Conservation (phyloP, 2,329 filamentous ascomycete genomes). For the Aspergillus jensenii region DNA sequence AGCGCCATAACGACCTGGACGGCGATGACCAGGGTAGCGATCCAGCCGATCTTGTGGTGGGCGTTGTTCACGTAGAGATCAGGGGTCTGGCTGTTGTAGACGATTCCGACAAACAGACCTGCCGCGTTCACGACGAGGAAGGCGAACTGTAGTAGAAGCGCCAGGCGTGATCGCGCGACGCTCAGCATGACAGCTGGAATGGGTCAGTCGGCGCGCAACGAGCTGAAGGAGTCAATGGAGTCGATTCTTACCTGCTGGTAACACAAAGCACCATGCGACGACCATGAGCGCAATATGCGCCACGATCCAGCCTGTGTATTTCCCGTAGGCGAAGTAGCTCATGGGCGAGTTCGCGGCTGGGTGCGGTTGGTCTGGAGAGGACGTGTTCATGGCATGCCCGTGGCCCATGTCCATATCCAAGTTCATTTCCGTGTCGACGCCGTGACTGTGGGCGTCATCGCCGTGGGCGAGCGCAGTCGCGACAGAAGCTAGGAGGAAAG, state of each 20-base stretch:
- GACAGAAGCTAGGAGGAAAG: slow-evolving; percentile 29
- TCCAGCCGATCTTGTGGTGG: slow-evolving; percentile 56
- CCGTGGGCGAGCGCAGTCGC: slow-evolving; percentile 36
- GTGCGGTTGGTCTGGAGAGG: slow-evolving; percentile 17
- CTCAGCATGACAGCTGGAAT: slow-evolving; percentile 79
- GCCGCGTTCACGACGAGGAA: slow-evolving; percentile 21
- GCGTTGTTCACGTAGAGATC: slow-evolving; percentile 23
- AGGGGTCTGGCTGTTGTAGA: slow-evolving; percentile 23
- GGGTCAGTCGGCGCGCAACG: slow-evolving; percentile 3
- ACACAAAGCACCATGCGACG: slow-evolving; percentile 68
- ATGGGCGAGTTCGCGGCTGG: slow-evolving; percentile 30
- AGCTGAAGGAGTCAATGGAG: not conserved
- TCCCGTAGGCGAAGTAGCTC: slow-evolving; percentile 45
- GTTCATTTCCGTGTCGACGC: slow-evolving; percentile 30
- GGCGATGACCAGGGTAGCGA: slow-evolving; percentile 69
- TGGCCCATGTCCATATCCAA: slow-evolving; percentile 33
- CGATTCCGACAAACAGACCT: slow-evolving; percentile 20
- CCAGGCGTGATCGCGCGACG: slow-evolving; percentile 73
- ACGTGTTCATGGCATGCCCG: slow-evolving; percentile 18
- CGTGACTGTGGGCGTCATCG: slow-evolving; percentile 38
- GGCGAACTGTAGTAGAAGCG: slow-evolving; percentile 54
- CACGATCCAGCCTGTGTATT: slow-evolving; percentile 54
- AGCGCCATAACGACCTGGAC: slow-evolving; percentile 70
- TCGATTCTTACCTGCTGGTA: slow-evolving; percentile 65
- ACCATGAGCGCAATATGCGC: slow-evolving; percentile 71